These are phyloP conservation scores for Sanghuangporus sanghuang DNA, from an alignment of 1,284 basidiomycete genomes.

Conservation along the genomic window DNA sequence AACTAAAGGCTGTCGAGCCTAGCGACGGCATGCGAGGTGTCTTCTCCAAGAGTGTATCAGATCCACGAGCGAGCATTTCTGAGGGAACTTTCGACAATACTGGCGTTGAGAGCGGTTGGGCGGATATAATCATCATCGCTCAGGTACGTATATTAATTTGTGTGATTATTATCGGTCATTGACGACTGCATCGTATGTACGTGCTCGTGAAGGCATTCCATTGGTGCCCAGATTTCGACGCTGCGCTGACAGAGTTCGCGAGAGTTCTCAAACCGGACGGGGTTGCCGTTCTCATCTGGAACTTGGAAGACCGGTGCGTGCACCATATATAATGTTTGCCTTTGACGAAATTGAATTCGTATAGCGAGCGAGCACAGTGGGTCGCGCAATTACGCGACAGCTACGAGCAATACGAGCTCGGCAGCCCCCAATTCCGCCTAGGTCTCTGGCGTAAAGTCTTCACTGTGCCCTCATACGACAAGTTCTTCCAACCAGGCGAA, in stretches of 20 bases:
- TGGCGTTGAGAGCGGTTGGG: slow-evolving; percentile 56
- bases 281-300: slow-evolving; percentile 68
- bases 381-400: slow-evolving; percentile 61
- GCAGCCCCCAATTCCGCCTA: slow-evolving; percentile 70
- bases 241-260: slow-evolving; percentile 60
- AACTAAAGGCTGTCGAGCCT: slow-evolving; percentile 65
- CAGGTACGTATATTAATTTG: slow-evolving; percentile 42
- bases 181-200: not conserved
- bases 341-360: not conserved
- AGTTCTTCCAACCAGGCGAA: slow-evolving; percentile 46
- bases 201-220: slow-evolving; percentile 60
- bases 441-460: slow-evolving; percentile 65
- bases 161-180: not conserved
- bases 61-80: slow-evolving; percentile 43
- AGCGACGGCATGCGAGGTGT: slow-evolving; percentile 66
- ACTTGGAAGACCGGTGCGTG: slow-evolving; percentile 65
- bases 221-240: slow-evolving; percentile 72
- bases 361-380: slow-evolving; percentile 58
- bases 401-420: slow-evolving; percentile 59
- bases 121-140: slow-evolving; percentile 68
- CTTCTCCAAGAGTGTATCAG: slow-evolving; percentile 46
- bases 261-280: slow-evolving; percentile 68
- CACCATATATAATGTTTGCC: not conserved
- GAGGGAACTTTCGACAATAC: slow-evolving; percentile 66
- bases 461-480: slow-evolving; percentile 46